Evolutionary conservation across 2,329 filamentous ascomycete species (phyloP).

Genomic region (Colletotrichum sojae): DNA sequence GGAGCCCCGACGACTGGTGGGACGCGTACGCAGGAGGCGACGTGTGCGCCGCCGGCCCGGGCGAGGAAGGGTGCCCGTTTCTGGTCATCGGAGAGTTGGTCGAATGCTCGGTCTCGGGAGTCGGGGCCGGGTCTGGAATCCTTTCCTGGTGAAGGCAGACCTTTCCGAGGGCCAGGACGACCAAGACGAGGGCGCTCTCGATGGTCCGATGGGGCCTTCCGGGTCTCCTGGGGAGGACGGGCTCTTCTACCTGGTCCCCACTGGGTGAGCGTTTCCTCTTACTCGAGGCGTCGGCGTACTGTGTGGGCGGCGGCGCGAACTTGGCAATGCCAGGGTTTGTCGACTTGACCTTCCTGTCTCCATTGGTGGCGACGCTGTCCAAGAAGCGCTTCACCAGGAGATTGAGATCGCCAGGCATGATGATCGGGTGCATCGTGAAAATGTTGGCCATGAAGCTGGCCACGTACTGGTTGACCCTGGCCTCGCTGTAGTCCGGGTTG

Average conservation of each 20-base stretch:
- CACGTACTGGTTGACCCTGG: conserved; percentile 67
- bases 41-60: conserved; percentile 58
- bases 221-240: conserved; percentile 50
- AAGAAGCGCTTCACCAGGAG: conserved; percentile 68
- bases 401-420: conserved; percentile 67
- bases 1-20: conserved; percentile 64
- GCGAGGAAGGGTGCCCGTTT: conserved; percentile 67
- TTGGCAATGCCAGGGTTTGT: conserved; percentile 45
- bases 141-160: conserved; percentile 74
- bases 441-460: conserved; percentile 72
- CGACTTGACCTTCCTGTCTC: conserved; percentile 25
- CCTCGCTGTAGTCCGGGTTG: conserved; percentile 68
- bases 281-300: conserved; percentile 13
- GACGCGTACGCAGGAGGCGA: conserved; percentile 64
- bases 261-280: conserved; percentile 72
- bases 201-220: conserved; percentile 76
- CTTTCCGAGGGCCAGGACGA: conserved; percentile 88
- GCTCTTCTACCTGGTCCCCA: conserved; percentile 37
- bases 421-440: conserved; percentile 76
- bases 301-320: conserved; percentile 46
- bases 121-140: conserved; percentile 65
- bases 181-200: conserved; percentile 84
- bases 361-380: conserved; percentile 57
- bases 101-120: conserved; percentile 53
- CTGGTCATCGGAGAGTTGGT: conserved; percentile 54